Conservation (phyloP, 148 eudicot genomes). For the Polygonum maritimum region DNA sequence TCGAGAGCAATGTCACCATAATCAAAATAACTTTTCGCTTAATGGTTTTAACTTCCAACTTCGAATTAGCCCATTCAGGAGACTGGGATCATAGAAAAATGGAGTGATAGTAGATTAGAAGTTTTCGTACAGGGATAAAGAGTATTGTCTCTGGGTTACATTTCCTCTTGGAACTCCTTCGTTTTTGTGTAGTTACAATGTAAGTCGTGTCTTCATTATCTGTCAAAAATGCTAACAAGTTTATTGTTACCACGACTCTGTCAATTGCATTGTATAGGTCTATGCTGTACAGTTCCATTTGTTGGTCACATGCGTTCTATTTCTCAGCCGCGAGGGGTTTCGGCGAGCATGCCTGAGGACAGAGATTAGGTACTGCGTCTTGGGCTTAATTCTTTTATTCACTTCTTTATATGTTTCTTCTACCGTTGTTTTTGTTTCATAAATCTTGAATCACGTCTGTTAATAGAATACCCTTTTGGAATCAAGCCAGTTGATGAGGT, state of each 20-base stretch:
- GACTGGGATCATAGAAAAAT: not conserved
- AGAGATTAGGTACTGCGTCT: slow-evolving; percentile 51
- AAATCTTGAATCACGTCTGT: not conserved
- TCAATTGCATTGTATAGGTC: slow-evolving; percentile 38
- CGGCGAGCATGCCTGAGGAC: slow-evolving; percentile 96
- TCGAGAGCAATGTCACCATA: not conserved
- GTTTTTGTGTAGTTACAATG: not conserved
- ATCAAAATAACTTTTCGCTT: not conserved
- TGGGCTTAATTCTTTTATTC: slow-evolving; percentile 8
- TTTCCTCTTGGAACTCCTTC: not conserved
- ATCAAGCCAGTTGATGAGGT: not conserved
- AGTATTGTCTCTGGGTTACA: not conserved
- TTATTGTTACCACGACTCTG: slow-evolving; percentile 6
- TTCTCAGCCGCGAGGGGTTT: slow-evolving; percentile 96
- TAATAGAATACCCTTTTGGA: not conserved
- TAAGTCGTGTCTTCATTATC: not conserved
- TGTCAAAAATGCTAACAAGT: not conserved
- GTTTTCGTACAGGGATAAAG: not conserved
- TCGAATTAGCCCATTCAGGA: not conserved
- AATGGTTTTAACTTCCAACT: not conserved
- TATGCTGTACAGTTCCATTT: slow-evolving; percentile 96
- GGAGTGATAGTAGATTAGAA: not conserved
- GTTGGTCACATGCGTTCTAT: slow-evolving; percentile 76
- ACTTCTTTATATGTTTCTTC: not conserved
- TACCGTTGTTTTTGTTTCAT: not conserved